Evolutionary conservation across 1,284 basidiomycete genomes (phyloP).

Genomic region (Cronartium quercuum): DNA sequence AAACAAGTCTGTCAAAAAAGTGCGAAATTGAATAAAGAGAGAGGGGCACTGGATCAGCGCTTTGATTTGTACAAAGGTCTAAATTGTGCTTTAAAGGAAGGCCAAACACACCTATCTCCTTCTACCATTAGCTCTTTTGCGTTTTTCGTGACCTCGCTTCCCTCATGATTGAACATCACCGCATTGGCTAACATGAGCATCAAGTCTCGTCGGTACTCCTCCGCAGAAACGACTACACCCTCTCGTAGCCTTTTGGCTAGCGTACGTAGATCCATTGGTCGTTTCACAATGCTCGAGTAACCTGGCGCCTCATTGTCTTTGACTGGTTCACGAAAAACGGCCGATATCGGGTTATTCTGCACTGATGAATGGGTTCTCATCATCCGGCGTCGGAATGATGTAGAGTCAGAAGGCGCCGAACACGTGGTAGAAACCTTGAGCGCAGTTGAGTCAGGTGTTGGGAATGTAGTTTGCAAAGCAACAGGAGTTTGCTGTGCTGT

Average conservation of each 20-base stretch:
- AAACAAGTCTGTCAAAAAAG: constrained; percentile 23
- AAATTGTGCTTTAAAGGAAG: background rate
- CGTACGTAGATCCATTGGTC: constrained; percentile 86
- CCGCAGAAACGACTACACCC: constrained; percentile 67
- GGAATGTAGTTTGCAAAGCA: constrained; percentile 8
- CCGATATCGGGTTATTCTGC: constrained; percentile 34
- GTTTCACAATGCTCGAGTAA: constrained; percentile 80
- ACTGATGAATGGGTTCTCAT: constrained; percentile 36
- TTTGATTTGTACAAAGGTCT: background rate
- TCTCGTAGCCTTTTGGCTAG: constrained; percentile 75
- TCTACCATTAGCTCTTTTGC: constrained; percentile 83
- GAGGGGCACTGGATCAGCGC: background rate
- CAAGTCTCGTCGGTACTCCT: constrained; percentile 81
- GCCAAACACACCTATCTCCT: constrained; percentile 26
- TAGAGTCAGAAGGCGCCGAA: constrained; percentile 25
- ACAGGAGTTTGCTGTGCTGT: constrained; percentile 32
- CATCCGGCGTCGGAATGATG: constrained; percentile 34
- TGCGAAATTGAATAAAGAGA: background rate
- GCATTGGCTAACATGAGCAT: constrained; percentile 91
- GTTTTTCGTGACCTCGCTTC: constrained; percentile 57
- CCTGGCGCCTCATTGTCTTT: constrained; percentile 77
- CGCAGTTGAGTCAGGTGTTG: background rate
- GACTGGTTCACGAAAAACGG: constrained; percentile 81
- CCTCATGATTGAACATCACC: constrained; percentile 82
- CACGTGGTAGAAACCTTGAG: background rate